Base-by-base conservation (phyloP, 2,329 filamentous ascomycete genomes). In the Fusarium nodosum region DNA sequence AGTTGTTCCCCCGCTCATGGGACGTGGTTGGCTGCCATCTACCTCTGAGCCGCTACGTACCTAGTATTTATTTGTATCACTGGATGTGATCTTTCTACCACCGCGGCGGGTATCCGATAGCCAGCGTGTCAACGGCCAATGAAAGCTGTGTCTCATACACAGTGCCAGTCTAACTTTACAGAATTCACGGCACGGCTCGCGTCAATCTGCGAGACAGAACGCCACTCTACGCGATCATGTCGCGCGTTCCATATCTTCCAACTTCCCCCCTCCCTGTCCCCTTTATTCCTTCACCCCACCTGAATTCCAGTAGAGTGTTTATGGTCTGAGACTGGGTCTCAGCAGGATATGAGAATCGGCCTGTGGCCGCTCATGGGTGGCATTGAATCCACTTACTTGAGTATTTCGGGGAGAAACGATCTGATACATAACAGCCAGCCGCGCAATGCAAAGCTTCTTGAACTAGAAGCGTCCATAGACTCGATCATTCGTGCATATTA, bases 171-270 rank as follows among this genome's bases (percentile, higher is more conserved):
- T 28, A 20, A 11, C 15, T n/a, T 15, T 16, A 30, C 12, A 45
- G 33, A 61, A 48, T 54, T 45, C 57, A 39, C 44, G 39, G 48
- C 51, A 56, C 45, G 44, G 36, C 56, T 66, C 68, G 64, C 68
- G 68, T 69, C 54, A 52, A 57, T 20, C 22, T 50, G 34, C 41
- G 46, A 48, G 54, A 52, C 36, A 28, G 51, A 42, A 66, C 67
- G 66, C 72, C 68, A 72, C 69, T 73, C 55, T 62, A 74, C 72
- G 69, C 72, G 72, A 74, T 61, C 53, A 28, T 28, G 42, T 62
- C 72, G 62, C 72, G 72, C 57, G 55, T 63, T 22, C 48, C 48
- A 36, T 39, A 52, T 52, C 48, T 26, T 8, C 7, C 36, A 22
- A 20, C 36, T 26, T 60, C 50, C 56, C 60, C 61, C 48, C 48